Conservation (phyloP, 139 green algal genomes). For the Asterochloris erici region DNA sequence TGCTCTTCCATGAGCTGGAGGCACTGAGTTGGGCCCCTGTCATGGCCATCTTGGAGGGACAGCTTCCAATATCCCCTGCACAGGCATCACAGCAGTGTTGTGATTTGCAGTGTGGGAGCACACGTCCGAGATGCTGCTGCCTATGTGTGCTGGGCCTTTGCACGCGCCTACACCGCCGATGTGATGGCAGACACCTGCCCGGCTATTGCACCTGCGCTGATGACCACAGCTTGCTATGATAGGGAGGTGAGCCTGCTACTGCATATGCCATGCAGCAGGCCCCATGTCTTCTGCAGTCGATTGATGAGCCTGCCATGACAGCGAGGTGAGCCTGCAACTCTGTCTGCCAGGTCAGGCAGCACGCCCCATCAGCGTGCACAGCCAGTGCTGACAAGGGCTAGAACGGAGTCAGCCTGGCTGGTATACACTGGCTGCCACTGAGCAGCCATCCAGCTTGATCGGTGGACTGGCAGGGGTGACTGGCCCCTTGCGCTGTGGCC, state of each 20-base stretch:
- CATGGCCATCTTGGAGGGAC: too few species aligned
- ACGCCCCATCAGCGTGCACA: too few species aligned
- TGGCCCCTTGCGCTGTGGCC: too few species aligned
- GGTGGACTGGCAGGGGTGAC: too few species aligned
- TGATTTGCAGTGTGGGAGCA: conserved; percentile 67
- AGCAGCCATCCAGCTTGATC: too few species aligned
- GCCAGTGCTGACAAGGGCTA: too few species aligned
- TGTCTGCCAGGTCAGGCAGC: too few species aligned
- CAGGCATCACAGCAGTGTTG: neutral
- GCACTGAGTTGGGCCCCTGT: too few species aligned
- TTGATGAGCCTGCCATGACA: neutral
- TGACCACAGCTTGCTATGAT: conserved; percentile 88
- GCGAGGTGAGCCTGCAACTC: neutral
- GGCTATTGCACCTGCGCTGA: conserved; percentile 69
- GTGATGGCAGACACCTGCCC: conserved; percentile 42
- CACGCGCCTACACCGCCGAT: conserved; percentile 76
- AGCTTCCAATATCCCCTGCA: neutral
- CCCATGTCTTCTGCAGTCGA: neutral
- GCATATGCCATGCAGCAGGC: neutral
- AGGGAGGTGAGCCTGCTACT: conserved; percentile 63
- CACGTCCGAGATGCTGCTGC: conserved; percentile 93
- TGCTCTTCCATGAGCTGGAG: too few species aligned
- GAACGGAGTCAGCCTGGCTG: too few species aligned
- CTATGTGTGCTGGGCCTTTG: conserved; percentile 97
- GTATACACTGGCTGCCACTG: too few species aligned